Evolutionary conservation across 345 rosid species (phyloP), one percentile per base, ranked within the genome.

Genomic region (Streptanthus diversifolius): DNA sequence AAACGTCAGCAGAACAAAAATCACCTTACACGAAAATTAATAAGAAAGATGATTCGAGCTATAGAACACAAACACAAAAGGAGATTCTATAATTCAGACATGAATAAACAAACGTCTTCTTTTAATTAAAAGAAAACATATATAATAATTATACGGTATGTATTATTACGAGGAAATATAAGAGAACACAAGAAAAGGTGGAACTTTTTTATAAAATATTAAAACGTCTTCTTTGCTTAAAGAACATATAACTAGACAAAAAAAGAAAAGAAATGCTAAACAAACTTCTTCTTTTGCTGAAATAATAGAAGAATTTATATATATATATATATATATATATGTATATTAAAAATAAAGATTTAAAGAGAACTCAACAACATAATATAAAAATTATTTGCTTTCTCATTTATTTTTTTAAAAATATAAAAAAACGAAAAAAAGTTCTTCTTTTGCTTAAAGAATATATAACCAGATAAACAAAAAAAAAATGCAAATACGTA

Each of bases 141-240:
- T 41, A 69, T 44, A 40, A 41, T 63, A 43, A 19, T 22, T 24
- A 44, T 35, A 55, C 21, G 55, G 63, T 33, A 56, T 30, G 25
- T 45, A 69, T 69, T 69, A 33, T 52, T 24, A 12, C 39, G 61
- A 53, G 29, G 49, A 10, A 68, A 68, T 29, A 30, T 17, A 71
- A 60, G n/a, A 70, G 4, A 61, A 51, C 12, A 49, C 27, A 71
- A 61, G 15, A 27, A 49, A 37, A 30, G 3, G 10, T 54, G 0
- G 12, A n/a, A n/a, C n/a, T n/a, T n/a, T n/a, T n/a, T n/a, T n/a
- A n/a, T n/a, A 13, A 14, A 27, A 54, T 4, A 14, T 29, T 14
- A 27, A 61, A 24, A 22, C 32, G n/a, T 39, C 8, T 17, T 5
- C 47, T 59, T 59, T 59, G 64, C 64, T 9, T 19, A 43, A 43